Evolutionary conservation across 257 asterid genomes (phyloP).

Genomic region (Anisodus acutangulus): DNA sequence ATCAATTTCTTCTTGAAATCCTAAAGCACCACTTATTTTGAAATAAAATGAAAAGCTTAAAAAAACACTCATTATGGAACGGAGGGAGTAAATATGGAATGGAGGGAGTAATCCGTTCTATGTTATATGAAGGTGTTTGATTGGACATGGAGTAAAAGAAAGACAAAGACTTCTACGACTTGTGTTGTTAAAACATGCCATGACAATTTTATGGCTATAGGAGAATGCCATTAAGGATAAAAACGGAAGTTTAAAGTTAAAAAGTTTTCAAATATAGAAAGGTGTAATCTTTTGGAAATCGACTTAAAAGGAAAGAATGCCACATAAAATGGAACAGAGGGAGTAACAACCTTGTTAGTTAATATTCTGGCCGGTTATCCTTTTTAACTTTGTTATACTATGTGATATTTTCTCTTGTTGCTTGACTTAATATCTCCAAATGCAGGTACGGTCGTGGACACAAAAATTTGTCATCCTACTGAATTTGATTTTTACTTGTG

Average conservation of each 20-base stretch:
- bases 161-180: too few relatives aligned
- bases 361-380: not conserved
- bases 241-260: not conserved
- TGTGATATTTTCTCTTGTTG: not conserved
- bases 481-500: constrained; percentile 95
- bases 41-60: too few relatives aligned
- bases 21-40: too few relatives aligned
- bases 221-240: not conserved
- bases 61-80: too few relatives aligned
- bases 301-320: not conserved
- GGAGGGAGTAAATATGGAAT: too few relatives aligned
- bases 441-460: constrained; percentile 91
- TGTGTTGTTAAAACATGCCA: too few relatives aligned
- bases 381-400: not conserved
- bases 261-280: too few relatives aligned
- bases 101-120: too few relatives aligned
- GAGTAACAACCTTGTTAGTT: too few relatives aligned
- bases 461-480: constrained; percentile 96
- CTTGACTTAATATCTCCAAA: not conserved
- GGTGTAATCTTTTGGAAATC: not conserved
- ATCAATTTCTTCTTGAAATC: too few relatives aligned
- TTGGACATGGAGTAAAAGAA: not conserved
- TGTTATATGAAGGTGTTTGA: not conserved
- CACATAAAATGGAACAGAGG: not conserved
- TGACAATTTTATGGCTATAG: too few relatives aligned